Evolutionary conservation across 2,329 filamentous ascomycete species (phyloP), one percentile per base, ranked within the genome.

Genomic region (Curvularia spicifera): DNA sequence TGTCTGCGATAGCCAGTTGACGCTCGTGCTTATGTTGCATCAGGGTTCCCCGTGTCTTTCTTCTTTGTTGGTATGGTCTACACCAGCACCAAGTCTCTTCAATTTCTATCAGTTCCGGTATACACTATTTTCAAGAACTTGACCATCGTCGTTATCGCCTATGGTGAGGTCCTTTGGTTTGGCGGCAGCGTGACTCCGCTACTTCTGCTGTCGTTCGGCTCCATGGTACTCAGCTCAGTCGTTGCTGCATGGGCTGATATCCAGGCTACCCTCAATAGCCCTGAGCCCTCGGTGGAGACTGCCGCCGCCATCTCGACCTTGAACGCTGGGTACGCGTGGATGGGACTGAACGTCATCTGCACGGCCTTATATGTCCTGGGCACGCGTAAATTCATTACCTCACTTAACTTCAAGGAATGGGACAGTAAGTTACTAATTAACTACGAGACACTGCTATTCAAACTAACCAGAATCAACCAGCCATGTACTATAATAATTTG

Each of bases 121-220:
- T 99, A 98, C 82, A 99, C 95, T 52, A 99, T 99, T 77, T 99
- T 98, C 86, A 99, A 99, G 86, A 99, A 99, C 81, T 80, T 99
- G 82, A 97, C 95, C 61, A 99, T 96, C 78, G 98, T 98, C 72
- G 87, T 97, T 65, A 98, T 98, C 73, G 95, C 95, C 52, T 99
- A 99, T 69, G 95, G 95, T 67, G 95, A 99, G 80, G 94, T 98
- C 28, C 85, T 98, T 52, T 98, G 94, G 93, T 99, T 98, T 70
- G 95, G 95, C 64, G 94, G 94, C 73, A 92, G 88, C 49, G 94
- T 99, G 59, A 93, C 91, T 12, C 86, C 89, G 45, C 87, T 97
- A 78, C 89, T 92, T 3, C 86, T 99, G 26, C 89, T 97, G 72
- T 96, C 93, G 3, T 99, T 99, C 71, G 93, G 93, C 53, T 82